phyloP scores from a whole-genome alignment of 2,329 filamentous ascomycete species.

The Colletotrichum karsti region DNA sequence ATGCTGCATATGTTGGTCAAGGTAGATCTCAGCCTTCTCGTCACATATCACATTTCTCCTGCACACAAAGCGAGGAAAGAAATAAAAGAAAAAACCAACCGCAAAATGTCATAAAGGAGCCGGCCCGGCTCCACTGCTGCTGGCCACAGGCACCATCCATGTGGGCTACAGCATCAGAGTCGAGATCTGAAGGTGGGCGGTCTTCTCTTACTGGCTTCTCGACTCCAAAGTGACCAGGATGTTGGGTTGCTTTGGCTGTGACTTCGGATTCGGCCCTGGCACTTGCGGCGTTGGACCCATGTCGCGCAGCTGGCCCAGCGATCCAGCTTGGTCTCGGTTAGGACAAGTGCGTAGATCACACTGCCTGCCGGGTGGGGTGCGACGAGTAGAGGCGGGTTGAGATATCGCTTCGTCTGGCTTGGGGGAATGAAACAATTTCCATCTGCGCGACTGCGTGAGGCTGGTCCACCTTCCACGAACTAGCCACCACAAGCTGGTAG shows the following conservation, averaged over 20 bases:
- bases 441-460: constrained; percentile 22
- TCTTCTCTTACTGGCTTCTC: neutral
- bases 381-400: constrained; percentile 5
- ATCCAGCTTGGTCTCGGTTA: constrained; percentile 22
- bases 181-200: constrained; percentile 3
- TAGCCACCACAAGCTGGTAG: neutral
- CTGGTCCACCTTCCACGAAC: constrained; percentile 9
- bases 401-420: constrained; percentile 25
- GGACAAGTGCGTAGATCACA: constrained; percentile 27
- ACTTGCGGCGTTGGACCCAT: neutral
- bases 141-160: constrained; percentile 7
- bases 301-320: constrained; percentile 16
- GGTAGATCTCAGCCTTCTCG: constrained; percentile 19
- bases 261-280: constrained; percentile 8
- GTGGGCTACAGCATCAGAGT: neutral
- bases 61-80: constrained; percentile 4
- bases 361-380: constrained; percentile 17
- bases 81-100: constrained; percentile 12
- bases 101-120: neutral
- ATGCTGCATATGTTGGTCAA: constrained; percentile 1
- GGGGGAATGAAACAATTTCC: constrained; percentile 26
- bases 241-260: neutral
- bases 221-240: constrained; percentile 2
- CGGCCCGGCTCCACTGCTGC: neutral
- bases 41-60: constrained; percentile 17